Evolutionary conservation across 2,329 filamentous ascomycete species (phyloP).

Genomic region (Fonsecaea pedrosoi): DNA sequence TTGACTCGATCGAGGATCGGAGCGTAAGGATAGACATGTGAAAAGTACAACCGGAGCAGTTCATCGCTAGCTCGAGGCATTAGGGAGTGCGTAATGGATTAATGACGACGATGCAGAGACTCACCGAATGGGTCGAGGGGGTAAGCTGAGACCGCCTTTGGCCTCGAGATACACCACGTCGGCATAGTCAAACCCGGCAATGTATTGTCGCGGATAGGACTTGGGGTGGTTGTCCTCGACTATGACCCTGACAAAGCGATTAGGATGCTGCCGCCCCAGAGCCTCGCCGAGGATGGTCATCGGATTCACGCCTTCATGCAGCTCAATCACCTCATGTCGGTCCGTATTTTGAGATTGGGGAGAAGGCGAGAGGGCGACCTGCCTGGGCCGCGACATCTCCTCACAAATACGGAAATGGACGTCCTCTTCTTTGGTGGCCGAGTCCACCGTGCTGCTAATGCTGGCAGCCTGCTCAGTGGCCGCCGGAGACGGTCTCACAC

Average conservation of each 20-base stretch:
- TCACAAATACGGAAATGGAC: constrained; percentile 15
- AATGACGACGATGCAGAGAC: neutral
- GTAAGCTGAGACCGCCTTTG: constrained; percentile 9
- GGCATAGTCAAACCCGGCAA: constrained; percentile 11
- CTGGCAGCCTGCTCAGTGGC: neutral
- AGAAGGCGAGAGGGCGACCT: constrained; percentile 2
- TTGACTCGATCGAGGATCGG: constrained; percentile 17
- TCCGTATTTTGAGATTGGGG: neutral
- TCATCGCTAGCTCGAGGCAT: neutral
- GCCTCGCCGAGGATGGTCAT: constrained; percentile 21
- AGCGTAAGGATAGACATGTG: constrained; percentile 11
- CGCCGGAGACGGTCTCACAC: neutral
- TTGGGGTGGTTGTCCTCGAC: constrained; percentile 8
- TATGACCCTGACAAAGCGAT: constrained; percentile 3
- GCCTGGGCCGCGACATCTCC: constrained; percentile 13
- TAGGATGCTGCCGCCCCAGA: constrained; percentile 5
- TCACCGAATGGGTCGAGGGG: constrained; percentile 12
- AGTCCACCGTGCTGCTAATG: neutral
- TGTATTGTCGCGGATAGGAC: neutral
- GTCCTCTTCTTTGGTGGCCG: constrained; percentile 10
- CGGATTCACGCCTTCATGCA: constrained; percentile 16
- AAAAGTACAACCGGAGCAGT: constrained; percentile 14
- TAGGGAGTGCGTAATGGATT: neutral
- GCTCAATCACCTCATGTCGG: constrained; percentile 12
- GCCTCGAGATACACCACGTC: constrained; percentile 11